Conservation (phyloP, 1,284 basidiomycete species). For the Athelia sp. region DNA sequence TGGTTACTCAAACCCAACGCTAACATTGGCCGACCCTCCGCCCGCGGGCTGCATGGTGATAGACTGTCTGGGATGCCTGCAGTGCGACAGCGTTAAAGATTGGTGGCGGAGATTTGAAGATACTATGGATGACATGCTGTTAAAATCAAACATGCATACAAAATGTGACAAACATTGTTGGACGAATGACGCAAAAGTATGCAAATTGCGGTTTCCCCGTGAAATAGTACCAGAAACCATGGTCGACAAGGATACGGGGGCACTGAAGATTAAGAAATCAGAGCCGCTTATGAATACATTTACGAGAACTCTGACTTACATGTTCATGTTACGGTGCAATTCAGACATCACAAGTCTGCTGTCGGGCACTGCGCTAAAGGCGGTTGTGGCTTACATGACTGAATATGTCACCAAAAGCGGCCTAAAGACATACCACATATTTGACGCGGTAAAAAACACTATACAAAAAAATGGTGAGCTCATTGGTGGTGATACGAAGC, state of each 20-base stretch:
- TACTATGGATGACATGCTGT: background rate
- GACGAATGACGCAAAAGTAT: slow-evolving; percentile 13
- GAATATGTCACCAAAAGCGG: too few species aligned
- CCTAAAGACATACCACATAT: too few species aligned
- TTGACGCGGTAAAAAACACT: too few species aligned
- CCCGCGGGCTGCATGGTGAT: background rate
- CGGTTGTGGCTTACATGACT: too few species aligned
- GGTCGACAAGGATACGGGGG: slow-evolving; percentile 17
- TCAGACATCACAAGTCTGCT: slow-evolving; percentile 22
- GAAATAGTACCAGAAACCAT: slow-evolving; percentile 10
- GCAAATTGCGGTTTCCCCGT: slow-evolving; percentile 26
- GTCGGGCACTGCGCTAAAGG: slow-evolving; percentile 6
- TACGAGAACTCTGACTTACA: slow-evolving; percentile 12
- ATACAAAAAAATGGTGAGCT: too few species aligned
- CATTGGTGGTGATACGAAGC: too few species aligned
- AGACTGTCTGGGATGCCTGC: too few species aligned
- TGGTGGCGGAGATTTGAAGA: background rate
- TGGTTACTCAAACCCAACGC: slow-evolving; percentile 1
- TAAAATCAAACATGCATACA: slow-evolving; percentile 10
- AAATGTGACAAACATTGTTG: slow-evolving; percentile 8
- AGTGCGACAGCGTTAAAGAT: too few species aligned
- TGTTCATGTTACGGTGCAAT: slow-evolving; percentile 25
- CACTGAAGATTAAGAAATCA: slow-evolving; percentile 17
- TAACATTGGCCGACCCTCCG: background rate
- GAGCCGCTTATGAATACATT: slow-evolving; percentile 21